These are phyloP conservation scores for Backusella tuberculispora DNA, from an alignment of 192 early-diverging fungal genomes.

Conservation along the genomic window DNA sequence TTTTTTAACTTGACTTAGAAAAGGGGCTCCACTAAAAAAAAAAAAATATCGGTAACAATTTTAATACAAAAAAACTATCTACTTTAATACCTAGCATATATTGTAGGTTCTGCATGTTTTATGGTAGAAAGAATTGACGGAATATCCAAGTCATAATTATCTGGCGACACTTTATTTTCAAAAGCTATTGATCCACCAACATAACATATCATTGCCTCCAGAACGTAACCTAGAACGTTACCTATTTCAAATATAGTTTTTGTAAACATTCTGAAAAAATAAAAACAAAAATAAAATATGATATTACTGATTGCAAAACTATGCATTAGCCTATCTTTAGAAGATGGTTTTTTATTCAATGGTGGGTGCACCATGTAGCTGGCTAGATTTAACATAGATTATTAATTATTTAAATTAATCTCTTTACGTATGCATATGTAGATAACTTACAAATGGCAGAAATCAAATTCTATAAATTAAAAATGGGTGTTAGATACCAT, in stretches of 20 bases:
- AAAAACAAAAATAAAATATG: background rate
- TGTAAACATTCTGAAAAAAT: background rate
- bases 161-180: constrained; percentile 36
- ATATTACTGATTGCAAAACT: constrained; percentile 46
- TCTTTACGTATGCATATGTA: background rate
- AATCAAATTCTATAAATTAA: background rate
- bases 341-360: constrained; percentile 32
- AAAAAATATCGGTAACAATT: background rate
- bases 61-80: background rate
- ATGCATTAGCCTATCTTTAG: constrained; percentile 39
- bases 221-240: constrained; percentile 40
- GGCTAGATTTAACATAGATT: constrained; percentile 22
- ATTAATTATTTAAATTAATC: no score
- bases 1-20: constrained; percentile 37
- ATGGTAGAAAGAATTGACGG: constrained; percentile 74
- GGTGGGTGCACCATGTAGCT: constrained; percentile 31
- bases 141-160: constrained; percentile 43
- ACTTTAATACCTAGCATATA: constrained; percentile 60
- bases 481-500: background rate
- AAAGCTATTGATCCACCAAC: constrained; percentile 74
- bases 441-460: constrained; percentile 15
- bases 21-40: constrained; percentile 33
- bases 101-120: constrained; percentile 70
- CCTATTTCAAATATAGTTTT: constrained; percentile 21
- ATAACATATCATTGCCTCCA: constrained; percentile 39